These are phyloP conservation scores for Globisporangium heterothallicum DNA, from an alignment of 352 stramenopile species.

Conservation along the genomic window DNA sequence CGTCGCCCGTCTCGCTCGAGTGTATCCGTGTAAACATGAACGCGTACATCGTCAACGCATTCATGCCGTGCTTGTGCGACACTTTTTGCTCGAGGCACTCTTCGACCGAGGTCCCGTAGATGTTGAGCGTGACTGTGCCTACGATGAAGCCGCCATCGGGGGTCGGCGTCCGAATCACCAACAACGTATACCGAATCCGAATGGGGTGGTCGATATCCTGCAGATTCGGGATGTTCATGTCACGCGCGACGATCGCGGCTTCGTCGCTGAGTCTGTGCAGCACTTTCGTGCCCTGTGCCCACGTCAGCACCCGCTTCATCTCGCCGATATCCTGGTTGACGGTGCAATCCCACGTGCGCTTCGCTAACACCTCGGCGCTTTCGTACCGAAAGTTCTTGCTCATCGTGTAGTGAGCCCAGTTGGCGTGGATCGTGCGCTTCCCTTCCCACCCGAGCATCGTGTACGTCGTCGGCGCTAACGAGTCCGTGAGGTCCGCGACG, in stretches of 20 bases:
- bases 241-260: conserved; percentile 22
- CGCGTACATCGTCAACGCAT: conserved; percentile 31
- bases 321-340: conserved; percentile 19
- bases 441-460: conserved; percentile 37
- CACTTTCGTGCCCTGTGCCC: conserved; percentile 32
- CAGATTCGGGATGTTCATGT: conserved; percentile 23
- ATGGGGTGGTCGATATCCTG: conserved; percentile 25
- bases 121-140: conserved; percentile 26
- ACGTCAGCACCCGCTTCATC: conserved; percentile 24
- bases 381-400: conserved; percentile 38
- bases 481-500: conserved; percentile 19
- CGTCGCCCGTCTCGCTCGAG: conserved; percentile 5
- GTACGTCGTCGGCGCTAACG: conserved; percentile 12
- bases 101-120: conserved; percentile 10
- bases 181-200: conserved; percentile 22
- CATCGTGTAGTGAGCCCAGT: conserved; percentile 43
- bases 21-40: conserved; percentile 23
- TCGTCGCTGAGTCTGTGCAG: conserved; percentile 20
- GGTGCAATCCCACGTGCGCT: conserved; percentile 32
- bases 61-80: conserved; percentile 14
- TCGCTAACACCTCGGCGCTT: conserved; percentile 16
- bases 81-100: conserved; percentile 21
- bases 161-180: conserved; percentile 19
- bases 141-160: conserved; percentile 19
- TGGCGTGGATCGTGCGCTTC: conserved; percentile 28